Conservation (phyloP, 331 rosid species). For the Arachis monticola region DNA sequence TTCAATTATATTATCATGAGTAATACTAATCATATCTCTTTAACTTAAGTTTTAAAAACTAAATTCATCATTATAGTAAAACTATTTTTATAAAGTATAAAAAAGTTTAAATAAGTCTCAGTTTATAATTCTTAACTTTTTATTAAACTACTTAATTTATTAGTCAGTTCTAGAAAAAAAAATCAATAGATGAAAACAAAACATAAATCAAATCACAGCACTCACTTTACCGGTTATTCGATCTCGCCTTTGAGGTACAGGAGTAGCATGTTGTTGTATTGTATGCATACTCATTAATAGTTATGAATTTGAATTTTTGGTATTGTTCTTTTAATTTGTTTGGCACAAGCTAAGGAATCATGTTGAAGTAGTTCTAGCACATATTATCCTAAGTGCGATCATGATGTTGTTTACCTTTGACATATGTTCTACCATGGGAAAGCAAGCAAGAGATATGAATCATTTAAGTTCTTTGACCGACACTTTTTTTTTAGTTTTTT, state of each 20-base stretch:
- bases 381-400: slow-evolving; percentile 41
- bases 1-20: too few relatives aligned
- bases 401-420: slow-evolving; percentile 43
- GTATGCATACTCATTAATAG: not conserved
- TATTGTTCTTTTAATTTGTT: not conserved
- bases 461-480: too few relatives aligned
- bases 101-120: too few relatives aligned
- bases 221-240: slow-evolving; percentile 3
- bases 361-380: slow-evolving; percentile 34
- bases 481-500: too few relatives aligned
- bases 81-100: too few relatives aligned
- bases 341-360: slow-evolving; percentile 35
- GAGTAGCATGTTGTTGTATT: not conserved
- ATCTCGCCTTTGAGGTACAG: slow-evolving; percentile 43
- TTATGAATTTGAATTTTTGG: not conserved
- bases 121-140: too few relatives aligned
- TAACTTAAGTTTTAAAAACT: too few relatives aligned
- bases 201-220: not conserved
- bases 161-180: too few relatives aligned
- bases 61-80: too few relatives aligned
- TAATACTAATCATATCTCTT: too few relatives aligned
- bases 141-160: too few relatives aligned
- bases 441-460: slow-evolving; percentile 38
- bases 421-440: slow-evolving; percentile 37
- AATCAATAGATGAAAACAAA: too few relatives aligned